Evolutionary conservation across 129 eudicot species (phyloP).

Genomic region (Chrysanthemum lavandulifolium): DNA sequence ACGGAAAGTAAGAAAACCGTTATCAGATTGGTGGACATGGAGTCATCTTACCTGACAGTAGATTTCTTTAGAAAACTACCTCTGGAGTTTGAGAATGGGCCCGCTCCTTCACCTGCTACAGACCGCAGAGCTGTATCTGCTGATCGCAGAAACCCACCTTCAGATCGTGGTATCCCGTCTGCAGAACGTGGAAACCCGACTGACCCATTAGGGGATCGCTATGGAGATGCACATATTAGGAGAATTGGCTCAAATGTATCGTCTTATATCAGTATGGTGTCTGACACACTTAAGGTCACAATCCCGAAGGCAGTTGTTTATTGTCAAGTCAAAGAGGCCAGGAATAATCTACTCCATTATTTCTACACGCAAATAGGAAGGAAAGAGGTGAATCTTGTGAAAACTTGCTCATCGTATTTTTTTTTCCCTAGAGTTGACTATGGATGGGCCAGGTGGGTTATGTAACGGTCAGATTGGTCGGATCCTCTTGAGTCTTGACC

Average conservation of each 20-base stretch:
- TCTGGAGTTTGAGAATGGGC: conserved; percentile 66
- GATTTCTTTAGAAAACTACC: conserved; percentile 96
- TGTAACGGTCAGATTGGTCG: too few relatives aligned
- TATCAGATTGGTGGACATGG: conserved; percentile 89
- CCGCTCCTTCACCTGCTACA: conserved; percentile 28
- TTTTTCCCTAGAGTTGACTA: too few relatives aligned
- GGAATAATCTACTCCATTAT: conserved; percentile 64
- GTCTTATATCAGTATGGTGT: conserved; percentile 72
- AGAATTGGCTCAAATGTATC: conserved; percentile 93
- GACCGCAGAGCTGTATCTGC: conserved; percentile 34
- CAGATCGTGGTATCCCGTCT: conserved; percentile 24
- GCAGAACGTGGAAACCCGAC: conserved; percentile 36
- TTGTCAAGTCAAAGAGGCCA: conserved; percentile 96
- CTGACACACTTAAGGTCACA: conserved; percentile 67
- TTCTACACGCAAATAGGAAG: conserved; percentile 84
- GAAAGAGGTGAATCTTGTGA: conserved; percentile 62
- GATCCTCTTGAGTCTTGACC: neutral
- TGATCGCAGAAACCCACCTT: conserved; percentile 34
- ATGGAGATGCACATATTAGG: conserved; percentile 79
- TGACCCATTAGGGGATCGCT: conserved; percentile 60
- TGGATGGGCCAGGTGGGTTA: too few relatives aligned
- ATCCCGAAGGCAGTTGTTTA: conserved; percentile 92
- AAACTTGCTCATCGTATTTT: neutral
- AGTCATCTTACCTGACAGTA: conserved; percentile 85
- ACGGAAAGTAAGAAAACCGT: conserved; percentile 88